Conservation (phyloP, 2,329 filamentous ascomycete species). For the Fusarium sp. region DNA sequence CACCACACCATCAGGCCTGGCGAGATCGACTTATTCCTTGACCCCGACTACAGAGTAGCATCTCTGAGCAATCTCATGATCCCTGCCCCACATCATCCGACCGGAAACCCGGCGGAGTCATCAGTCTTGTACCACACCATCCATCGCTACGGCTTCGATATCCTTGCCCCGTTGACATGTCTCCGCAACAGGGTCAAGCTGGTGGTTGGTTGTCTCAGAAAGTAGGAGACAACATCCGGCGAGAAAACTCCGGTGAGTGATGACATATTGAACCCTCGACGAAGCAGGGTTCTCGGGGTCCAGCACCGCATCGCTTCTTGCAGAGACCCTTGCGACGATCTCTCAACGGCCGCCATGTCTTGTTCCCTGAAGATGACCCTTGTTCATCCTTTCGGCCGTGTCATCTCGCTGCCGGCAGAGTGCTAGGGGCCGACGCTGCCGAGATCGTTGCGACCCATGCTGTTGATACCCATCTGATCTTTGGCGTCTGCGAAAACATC, state of each 20-base stretch:
- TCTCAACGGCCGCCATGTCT: slow-evolving; percentile 19
- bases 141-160: slow-evolving; percentile 26
- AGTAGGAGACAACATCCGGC: slow-evolving; percentile 21
- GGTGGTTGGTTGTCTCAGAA: slow-evolving; percentile 8
- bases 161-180: slow-evolving; percentile 35
- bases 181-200: slow-evolving; percentile 18
- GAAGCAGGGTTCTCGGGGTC: slow-evolving; percentile 15
- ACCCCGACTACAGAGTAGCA: slow-evolving; percentile 34
- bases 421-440: slow-evolving; percentile 29
- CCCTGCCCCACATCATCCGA: slow-evolving; percentile 45
- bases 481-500: not conserved
- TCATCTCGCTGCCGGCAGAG: slow-evolving; percentile 3
- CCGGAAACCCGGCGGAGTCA: slow-evolving; percentile 30
- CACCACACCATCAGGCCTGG: slow-evolving; percentile 37
- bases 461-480: not conserved
- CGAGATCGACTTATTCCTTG: slow-evolving; percentile 40
- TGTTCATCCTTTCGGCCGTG: not conserved
- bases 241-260: slow-evolving; percentile 33
- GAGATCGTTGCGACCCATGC: slow-evolving; percentile 23
- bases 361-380: slow-evolving; percentile 6
- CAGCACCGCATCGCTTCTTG: slow-evolving; percentile 12
- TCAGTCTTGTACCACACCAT: slow-evolving; percentile 38
- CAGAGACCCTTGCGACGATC: slow-evolving; percentile 35
- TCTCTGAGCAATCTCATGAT: slow-evolving; percentile 44
- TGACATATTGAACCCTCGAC: slow-evolving; percentile 12